phyloP scores from a whole-genome alignment of 2,329 filamentous ascomycete species.

The Plenodomus lindquistii region DNA sequence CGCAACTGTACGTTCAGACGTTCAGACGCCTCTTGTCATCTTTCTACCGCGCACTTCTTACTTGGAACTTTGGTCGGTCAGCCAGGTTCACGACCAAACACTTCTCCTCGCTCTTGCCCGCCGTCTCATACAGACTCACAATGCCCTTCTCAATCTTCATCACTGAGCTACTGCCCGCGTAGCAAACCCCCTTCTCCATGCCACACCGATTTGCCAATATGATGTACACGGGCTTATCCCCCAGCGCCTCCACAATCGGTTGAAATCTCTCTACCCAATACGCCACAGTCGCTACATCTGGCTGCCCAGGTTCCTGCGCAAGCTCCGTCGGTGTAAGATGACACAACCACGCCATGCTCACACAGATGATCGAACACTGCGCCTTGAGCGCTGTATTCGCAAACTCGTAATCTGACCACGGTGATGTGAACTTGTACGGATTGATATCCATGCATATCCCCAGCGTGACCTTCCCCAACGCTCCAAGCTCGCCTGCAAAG shows the following conservation, averaged over 20 bases:
- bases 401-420: constrained; percentile 63
- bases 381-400: constrained; percentile 61
- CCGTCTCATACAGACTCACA: constrained; percentile 69
- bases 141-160: constrained; percentile 67
- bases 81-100: constrained; percentile 70
- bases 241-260: constrained; percentile 53
- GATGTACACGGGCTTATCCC: constrained; percentile 62
- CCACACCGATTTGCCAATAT: constrained; percentile 74
- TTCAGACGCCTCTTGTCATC: neutral
- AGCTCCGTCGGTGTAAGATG: constrained; percentile 54
- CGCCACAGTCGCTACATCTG: constrained; percentile 72
- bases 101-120: constrained; percentile 71
- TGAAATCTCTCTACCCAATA: constrained; percentile 77
- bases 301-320: constrained; percentile 54
- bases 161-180: constrained; percentile 75
- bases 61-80: constrained; percentile 41
- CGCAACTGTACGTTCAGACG: neutral
- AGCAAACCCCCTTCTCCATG: constrained; percentile 66
- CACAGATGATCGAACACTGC: constrained; percentile 64
- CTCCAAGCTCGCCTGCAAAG: constrained; percentile 42
- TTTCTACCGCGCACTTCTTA: constrained; percentile 30
- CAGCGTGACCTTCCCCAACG: constrained; percentile 43
- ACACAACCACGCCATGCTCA: constrained; percentile 81
- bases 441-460: constrained; percentile 65
- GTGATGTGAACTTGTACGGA: constrained; percentile 63